Evolutionary conservation across 176 grass and related monocot species (phyloP), one percentile per base, ranked within the genome.

Genomic region (Cocos nucifera): DNA sequence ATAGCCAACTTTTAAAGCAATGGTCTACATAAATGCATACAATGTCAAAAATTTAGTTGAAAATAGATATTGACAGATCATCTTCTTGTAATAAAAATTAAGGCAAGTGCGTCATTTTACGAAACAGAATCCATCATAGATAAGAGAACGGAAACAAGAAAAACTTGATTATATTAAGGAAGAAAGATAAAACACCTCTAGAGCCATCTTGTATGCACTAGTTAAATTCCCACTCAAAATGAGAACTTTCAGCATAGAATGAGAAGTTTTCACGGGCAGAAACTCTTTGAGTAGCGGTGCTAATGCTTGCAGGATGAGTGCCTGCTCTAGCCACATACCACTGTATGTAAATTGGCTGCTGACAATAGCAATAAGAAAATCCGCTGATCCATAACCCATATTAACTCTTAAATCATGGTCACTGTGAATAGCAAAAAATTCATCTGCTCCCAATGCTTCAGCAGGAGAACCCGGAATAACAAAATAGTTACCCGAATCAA

Each of bases 401-500:
- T 63, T 81, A 17, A 61, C 76, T 77, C 67, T 93, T 61, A 49
- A 25, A 24, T 74, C 67, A 56, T 75, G 55, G n/a, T 57, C 52
- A 68, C 72, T 66, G 66, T 22, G 63, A 70, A 67, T 75, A 19
- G 62, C 58, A 60, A 61, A 58, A 64, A 73, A 65, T 19, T 39
- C 44, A 50, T 89, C 82, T 72, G 83, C 80, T 65, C 73, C 82
- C 76, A 80, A 69, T 69, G 78, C 68, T 82, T 83, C 85, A 68
- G 73, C 64, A 54, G 94, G 82, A 50, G 71, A 83, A 57, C 88
- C 94, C 70, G 88, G 88, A 89, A 98, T 86, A 27, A 93, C 82
- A 28, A 88, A 83, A 79, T 83, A 93, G 65, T 98, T 98, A 49
- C 88, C 94, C 58, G 70, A 77, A 89, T 98, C 88, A 98, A 98